Evolutionary conservation across 106 monocot species (phyloP), one percentile per base, ranked within the genome.

Genomic region (Dendrobium catenatum): DNA sequence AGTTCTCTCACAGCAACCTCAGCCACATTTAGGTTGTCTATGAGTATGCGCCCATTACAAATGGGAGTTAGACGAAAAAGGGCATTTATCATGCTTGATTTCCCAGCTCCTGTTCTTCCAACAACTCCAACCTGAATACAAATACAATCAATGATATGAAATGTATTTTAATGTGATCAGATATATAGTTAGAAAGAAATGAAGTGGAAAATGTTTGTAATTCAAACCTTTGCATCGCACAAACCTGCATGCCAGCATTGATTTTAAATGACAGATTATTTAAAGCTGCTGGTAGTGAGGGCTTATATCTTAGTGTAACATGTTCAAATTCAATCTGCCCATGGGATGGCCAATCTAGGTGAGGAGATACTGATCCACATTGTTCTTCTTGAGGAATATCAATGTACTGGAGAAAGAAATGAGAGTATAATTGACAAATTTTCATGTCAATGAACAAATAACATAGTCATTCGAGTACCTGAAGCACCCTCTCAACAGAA

Each of bases 51-150:
- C 6, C 98, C 98, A 79, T 73, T 80, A 79, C 83, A 93, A 42
- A 95, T 89, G 20, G 98, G 91, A 13, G 77, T 78, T 81, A 99
- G 88, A 41, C 93, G 98, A 78, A 99, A 93, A 86, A 99, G 95
- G 51, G 95, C 98, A 95, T 99, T 95, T 59, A 98, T 82, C 27
- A 98, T 59, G 85, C 94, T 98, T 8, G 97, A 98, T 83, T 98
- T 98, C 44, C 97, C 94, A 81, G 94, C 97, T 82, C 97, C 94
- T 55, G 97, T 98, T 80, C 97, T 91, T 81, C 97, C 97, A 81
- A 98, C 86, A 72, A 98, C 86, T 83, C 97, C 97, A 88, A 98
- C 91, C 97, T 98, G 80, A 80, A 37, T 73, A 37, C 33, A 70
- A 11, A 70, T 20, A 70, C 70, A 70, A 70, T 37, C 33, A 17